Conservation (phyloP, 495 filamentous ascomycete genomes). For the Peziza echinospora region DNA sequence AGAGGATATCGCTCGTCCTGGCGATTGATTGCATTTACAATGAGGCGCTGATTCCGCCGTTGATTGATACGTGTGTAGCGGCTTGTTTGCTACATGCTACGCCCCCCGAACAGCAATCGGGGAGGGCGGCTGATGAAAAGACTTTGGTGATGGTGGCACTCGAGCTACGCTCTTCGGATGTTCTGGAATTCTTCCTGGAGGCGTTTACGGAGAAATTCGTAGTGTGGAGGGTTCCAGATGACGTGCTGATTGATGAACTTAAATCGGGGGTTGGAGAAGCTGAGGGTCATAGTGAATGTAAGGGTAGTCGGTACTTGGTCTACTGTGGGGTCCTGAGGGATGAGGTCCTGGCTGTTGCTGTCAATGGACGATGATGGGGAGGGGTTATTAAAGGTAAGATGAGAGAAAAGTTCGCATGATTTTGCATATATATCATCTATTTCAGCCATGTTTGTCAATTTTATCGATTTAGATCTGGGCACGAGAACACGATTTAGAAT, state of each 20-base stretch:
- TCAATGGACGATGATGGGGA: no score
- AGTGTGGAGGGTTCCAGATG: conserved; percentile 56
- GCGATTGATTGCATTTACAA: conserved; percentile 87
- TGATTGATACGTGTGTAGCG: conserved; percentile 70
- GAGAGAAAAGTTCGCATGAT: no score
- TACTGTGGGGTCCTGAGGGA: conserved; percentile 38
- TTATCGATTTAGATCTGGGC: no score
- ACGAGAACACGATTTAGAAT: no score
- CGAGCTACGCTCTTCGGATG: conserved; percentile 60
- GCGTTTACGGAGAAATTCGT: conserved; percentile 43
- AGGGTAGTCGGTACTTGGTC: conserved; percentile 14
- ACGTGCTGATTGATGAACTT: conserved; percentile 32
- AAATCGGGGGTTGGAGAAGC: conserved; percentile 21
- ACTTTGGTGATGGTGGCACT: conserved; percentile 59
- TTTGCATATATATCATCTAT: no score
- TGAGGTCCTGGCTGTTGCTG: no score
- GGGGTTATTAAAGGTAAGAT: no score
- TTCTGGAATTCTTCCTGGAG: conserved; percentile 65
- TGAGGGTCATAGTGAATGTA: neutral
- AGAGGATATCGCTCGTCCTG: conserved; percentile 38
- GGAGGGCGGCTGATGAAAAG: conserved; percentile 1
- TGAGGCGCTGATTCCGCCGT: conserved; percentile 56
- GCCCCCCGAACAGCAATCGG: neutral
- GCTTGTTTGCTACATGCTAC: conserved; percentile 36
- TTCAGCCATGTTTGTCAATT: no score